These are phyloP conservation scores for Aspergillus fructus DNA, from an alignment of 2,329 filamentous ascomycete species.

Conservation along the genomic window DNA sequence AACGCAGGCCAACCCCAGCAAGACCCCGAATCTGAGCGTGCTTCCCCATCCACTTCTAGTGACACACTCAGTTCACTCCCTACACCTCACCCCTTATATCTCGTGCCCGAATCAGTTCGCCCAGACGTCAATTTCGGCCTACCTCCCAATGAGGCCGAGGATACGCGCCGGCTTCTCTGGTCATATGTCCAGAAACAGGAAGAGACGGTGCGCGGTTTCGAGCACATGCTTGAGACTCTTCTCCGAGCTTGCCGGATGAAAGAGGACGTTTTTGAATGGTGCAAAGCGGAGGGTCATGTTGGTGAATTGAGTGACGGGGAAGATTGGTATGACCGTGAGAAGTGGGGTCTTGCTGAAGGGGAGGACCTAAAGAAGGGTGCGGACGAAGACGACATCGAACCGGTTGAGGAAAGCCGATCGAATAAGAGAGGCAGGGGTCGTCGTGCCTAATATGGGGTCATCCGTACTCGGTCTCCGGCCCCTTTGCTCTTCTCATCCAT, in stretches of 20 bases:
- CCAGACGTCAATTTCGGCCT: slow-evolving; percentile 58
- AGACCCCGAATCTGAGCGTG: slow-evolving; percentile 23
- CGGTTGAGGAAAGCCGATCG: slow-evolving; percentile 41
- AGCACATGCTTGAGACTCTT: slow-evolving; percentile 56
- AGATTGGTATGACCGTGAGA: slow-evolving; percentile 65
- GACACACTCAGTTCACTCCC: slow-evolving; percentile 35
- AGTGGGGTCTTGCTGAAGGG: slow-evolving; percentile 56
- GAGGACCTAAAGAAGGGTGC: slow-evolving; percentile 61
- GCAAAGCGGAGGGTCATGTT: slow-evolving; percentile 62
- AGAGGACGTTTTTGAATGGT: slow-evolving; percentile 59
- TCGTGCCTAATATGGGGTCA: slow-evolving; percentile 26
- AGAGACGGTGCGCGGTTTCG: slow-evolving; percentile 59
- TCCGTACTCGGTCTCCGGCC: slow-evolving; percentile 5
- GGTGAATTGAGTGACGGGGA: slow-evolving; percentile 68
- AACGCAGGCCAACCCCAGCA: slow-evolving; percentile 33
- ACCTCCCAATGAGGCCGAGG: slow-evolving; percentile 59
- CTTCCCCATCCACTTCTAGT: slow-evolving; percentile 27
- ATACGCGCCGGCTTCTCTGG: slow-evolving; percentile 60
- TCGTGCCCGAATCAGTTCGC: slow-evolving; percentile 50
- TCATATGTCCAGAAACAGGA: slow-evolving; percentile 67
- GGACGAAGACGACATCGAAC: slow-evolving; percentile 60
- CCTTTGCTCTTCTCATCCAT: not conserved
- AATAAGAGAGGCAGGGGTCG: slow-evolving; percentile 42
- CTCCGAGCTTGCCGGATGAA: slow-evolving; percentile 60
- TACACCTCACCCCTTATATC: slow-evolving; percentile 57